Evolutionary conservation across 345 rosid genomes (phyloP), one percentile per base, ranked within the genome.

Genomic region (Anacardium occidentale): DNA sequence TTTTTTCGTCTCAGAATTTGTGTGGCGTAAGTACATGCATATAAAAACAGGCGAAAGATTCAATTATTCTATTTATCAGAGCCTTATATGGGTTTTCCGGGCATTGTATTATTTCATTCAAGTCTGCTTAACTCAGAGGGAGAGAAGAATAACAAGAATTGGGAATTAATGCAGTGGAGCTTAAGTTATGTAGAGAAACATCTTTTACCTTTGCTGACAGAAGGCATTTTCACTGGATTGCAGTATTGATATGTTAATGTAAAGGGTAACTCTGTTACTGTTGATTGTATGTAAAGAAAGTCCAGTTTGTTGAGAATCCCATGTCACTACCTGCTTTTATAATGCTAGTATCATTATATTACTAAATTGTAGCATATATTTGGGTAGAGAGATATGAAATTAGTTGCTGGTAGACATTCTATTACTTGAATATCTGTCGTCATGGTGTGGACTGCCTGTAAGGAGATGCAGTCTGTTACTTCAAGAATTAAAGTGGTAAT

Each of bases 281-380:
- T 52, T 20, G 25, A 42, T 57, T 45, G 47, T 24, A 44, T 5
- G 55, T 25, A 64, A 24, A 58, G 37, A 47, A 58, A 4, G 17
- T 26, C 62, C 12, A 58, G 55, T 34, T 47, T 48, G 48, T 29
- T 50, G 58, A 47, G 45, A 47, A 24, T 51, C n/a, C 24, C 24
- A 34, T 47, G 24, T 21, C 15, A 5, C 56, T 56, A 29, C 32
- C 32, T 51, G 10, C 53, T 51, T 3, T 32, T 13, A 32, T 29
- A 18, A 20, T 48, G 24, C 32, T 44, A 37, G 58, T 42, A 22
- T 45, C 57, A 10, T 53, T n/a, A 57, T 60, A 71, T 17, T 29
- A 34, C n/a, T 12, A 2, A 40, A 45, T 45, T 67, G 73, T 72
- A 69, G 44, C 73, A 44, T 18, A 44, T 44, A 58, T 25, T 12